Base-by-base conservation (phyloP, 208 protist genomes). In the Vickermania ingenoplastis region DNA sequence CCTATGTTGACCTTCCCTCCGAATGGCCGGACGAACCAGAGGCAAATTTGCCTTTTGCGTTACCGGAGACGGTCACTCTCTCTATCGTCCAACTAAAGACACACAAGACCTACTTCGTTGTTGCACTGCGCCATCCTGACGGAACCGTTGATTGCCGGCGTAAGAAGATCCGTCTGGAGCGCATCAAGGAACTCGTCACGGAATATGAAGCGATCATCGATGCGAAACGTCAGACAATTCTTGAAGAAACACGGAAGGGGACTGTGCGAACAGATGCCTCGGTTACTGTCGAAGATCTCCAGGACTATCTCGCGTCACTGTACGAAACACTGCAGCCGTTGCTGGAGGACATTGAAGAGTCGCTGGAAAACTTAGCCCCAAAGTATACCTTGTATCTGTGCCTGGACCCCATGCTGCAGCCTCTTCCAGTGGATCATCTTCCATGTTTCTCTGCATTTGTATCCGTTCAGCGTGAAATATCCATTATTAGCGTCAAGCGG, bases 361-460 rank as follows among this genome's bases (percentile, higher is more conserved):
- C 67, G 2, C 36, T 91, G 1, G 50, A 63, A 11, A 65, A 57
- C 26, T 71, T 71, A 21, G 62, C 68, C 17, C 61, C 65, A 13
- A 79, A 73, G 41, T 65, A 73, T 22, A 54, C 71, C 2, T 61
- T 91, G 25, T 83, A 81, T 62, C 73, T 94, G 7, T 91, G 84
- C 41, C 68, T 94, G 2, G 75, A 79, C 41, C 73, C 83, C 2
- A n/a, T 71, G 24, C 54, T 94, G 51, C 82, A 90, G 29, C 36
- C 69, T 3, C 73, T 89, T 14, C 82, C 88, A 0, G 49, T 90
- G 26, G 88, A 94, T 63, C 75, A 81, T 25, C 22, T 71, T 7
- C 54, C 65, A 26, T 66, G 57, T 17, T 75, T 91, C 57, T 51
- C 52, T 13, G 29, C 26, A 5, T 87, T 84, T 60, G 26, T 67